Conservation (phyloP, 257 asterid species). For the Eustoma russellianum region DNA sequence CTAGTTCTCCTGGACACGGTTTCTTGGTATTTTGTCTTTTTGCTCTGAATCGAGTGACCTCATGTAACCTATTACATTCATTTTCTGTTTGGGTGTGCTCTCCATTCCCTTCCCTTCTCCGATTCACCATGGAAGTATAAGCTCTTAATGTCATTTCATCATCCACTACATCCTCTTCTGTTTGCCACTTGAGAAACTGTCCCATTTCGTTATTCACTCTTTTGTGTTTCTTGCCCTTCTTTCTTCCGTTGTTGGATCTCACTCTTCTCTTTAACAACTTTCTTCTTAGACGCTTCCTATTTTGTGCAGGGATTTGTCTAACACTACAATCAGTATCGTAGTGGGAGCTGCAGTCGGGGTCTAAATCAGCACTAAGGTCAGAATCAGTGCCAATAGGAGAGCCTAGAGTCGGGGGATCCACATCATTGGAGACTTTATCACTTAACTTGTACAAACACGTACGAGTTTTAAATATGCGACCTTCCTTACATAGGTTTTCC, state of each 20-base stretch:
- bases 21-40: background rate
- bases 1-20: background rate
- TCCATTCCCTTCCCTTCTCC: background rate
- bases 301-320: background rate
- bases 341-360: background rate
- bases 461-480: conserved; percentile 24
- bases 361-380: background rate
- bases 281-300: background rate
- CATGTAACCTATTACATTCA: background rate
- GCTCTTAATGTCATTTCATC: conserved; percentile 5
- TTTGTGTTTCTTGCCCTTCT: background rate
- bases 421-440: background rate
- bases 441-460: background rate
- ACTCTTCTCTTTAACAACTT: background rate
- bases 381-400: background rate
- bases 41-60: background rate
- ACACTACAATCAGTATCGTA: background rate
- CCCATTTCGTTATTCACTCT: background rate
- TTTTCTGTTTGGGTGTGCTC: background rate
- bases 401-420: background rate
- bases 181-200: background rate
- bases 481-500: conserved; percentile 24
- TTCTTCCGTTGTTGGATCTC: background rate
- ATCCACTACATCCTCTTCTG: conserved; percentile 3
- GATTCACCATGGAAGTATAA: background rate